phyloP scores from a whole-genome alignment of 1,139 yeast genomes.

The Kluyveromyces marxianus region DNA sequence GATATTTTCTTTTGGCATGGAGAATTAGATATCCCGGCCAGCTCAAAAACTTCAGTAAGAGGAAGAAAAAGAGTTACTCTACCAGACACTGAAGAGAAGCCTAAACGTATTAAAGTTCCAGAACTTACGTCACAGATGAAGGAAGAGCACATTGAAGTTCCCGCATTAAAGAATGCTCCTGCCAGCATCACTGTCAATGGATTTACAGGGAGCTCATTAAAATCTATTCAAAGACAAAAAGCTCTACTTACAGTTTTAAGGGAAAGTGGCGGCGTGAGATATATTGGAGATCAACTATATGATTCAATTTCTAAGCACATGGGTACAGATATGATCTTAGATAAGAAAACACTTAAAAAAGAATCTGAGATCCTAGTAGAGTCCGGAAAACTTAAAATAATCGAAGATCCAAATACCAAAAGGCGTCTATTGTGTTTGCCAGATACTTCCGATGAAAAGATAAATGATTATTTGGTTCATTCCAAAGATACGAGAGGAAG shows the following conservation, averaged over 20 bases:
- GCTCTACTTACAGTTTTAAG: conserved; percentile 25
- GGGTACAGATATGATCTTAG: conserved; percentile 25
- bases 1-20: conserved; percentile 30
- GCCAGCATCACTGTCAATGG: conserved; percentile 22
- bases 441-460: conserved; percentile 14
- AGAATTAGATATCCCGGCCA: conserved; percentile 17
- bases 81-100: background rate
- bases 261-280: conserved; percentile 25
- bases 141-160: background rate
- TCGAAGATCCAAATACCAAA: conserved; percentile 16
- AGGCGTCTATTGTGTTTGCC: conserved; percentile 22
- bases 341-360: conserved; percentile 28
- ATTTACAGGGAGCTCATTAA: conserved; percentile 27
- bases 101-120: conserved; percentile 3
- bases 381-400: conserved; percentile 17
- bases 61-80: conserved; percentile 16
- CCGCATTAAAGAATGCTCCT: background rate
- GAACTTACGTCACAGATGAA: background rate
- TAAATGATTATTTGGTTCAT: conserved; percentile 15
- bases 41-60: conserved; percentile 15
- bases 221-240: conserved; percentile 28
- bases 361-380: conserved; percentile 25
- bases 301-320: conserved; percentile 25
- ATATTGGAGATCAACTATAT: conserved; percentile 24
- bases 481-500: conserved; percentile 24